These are phyloP conservation scores for Bipolaris victoriae DNA, from an alignment of 2,329 filamentous ascomycete genomes.

Conservation along the genomic window DNA sequence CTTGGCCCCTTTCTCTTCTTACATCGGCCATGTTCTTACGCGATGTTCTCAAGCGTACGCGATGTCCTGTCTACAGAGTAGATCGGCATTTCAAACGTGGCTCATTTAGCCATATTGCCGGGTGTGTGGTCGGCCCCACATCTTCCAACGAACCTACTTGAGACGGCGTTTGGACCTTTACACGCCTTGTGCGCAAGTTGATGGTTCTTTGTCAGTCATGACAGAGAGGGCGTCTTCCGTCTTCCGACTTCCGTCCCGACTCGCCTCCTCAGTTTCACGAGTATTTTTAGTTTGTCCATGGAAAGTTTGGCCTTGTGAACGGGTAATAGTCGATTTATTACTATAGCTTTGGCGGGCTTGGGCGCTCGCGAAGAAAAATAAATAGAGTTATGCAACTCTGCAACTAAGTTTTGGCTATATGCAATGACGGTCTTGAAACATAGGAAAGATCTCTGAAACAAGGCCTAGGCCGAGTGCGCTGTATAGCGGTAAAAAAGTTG, in stretches of 20 bases:
- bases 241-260: background rate
- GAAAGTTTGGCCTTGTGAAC: background rate
- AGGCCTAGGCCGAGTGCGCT: background rate
- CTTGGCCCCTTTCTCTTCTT: background rate
- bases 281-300: background rate
- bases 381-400: background rate
- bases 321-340: background rate
- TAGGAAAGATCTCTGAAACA: slow-evolving; percentile 4
- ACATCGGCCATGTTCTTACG: background rate
- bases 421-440: slow-evolving; percentile 2
- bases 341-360: background rate
- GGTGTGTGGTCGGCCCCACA: slow-evolving; percentile 3
- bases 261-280: background rate
- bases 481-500: background rate
- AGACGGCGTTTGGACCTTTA: slow-evolving; percentile 1
- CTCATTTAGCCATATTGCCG: slow-evolving; percentile 20
- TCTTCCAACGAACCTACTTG: slow-evolving; percentile 5
- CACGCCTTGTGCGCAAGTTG: background rate
- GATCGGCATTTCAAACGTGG: slow-evolving; percentile 13
- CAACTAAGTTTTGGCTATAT: slow-evolving; percentile 2
- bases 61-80: slow-evolving; percentile 1
- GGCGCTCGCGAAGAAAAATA: background rate
- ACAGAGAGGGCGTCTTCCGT: background rate
- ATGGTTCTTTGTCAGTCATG: slow-evolving; percentile 3
- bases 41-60: background rate